Evolutionary conservation across 352 stramenopile genomes (phyloP).

Genomic region (Globisporangium iwayamae): DNA sequence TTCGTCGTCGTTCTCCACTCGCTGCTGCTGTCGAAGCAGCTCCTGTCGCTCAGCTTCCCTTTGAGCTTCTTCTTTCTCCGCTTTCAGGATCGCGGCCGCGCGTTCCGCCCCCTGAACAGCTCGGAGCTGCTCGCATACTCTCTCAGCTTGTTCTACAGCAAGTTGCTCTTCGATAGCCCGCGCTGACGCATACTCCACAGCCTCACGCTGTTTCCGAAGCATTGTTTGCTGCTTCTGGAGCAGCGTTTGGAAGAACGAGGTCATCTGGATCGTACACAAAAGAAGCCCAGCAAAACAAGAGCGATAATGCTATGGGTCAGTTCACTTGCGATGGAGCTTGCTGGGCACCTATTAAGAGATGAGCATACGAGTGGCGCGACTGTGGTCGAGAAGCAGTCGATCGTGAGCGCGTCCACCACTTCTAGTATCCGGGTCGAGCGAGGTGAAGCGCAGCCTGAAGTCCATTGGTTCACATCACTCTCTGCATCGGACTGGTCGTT

Average conservation of each 20-base stretch:
- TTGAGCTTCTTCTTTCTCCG: conserved; percentile 22
- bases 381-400: conserved; percentile 29
- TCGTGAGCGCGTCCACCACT: conserved; percentile 31
- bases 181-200: conserved; percentile 20
- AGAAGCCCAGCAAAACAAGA: background rate
- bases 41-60: conserved; percentile 22
- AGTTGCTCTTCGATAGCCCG: background rate
- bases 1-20: conserved; percentile 51
- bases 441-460: conserved; percentile 14
- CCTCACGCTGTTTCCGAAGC: conserved; percentile 22
- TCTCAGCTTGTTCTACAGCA: conserved; percentile 11
- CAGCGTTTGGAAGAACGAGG: conserved; percentile 32
- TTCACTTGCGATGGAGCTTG: too few species aligned
- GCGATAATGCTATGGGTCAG: too few species aligned
- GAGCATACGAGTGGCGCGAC: conserved; percentile 21
- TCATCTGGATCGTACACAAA: conserved; percentile 20
- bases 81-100: conserved; percentile 12
- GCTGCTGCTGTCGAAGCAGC: conserved; percentile 29
- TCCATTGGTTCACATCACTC: background rate
- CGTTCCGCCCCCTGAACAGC: conserved; percentile 9
- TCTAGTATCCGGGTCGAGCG: conserved; percentile 27
- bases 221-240: conserved; percentile 28
- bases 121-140: conserved; percentile 6
- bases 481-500: conserved; percentile 7
- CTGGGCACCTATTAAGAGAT: too few species aligned